Conservation (phyloP, 2,329 filamentous ascomycete genomes). For the Plenodomus tracheiphilus region DNA sequence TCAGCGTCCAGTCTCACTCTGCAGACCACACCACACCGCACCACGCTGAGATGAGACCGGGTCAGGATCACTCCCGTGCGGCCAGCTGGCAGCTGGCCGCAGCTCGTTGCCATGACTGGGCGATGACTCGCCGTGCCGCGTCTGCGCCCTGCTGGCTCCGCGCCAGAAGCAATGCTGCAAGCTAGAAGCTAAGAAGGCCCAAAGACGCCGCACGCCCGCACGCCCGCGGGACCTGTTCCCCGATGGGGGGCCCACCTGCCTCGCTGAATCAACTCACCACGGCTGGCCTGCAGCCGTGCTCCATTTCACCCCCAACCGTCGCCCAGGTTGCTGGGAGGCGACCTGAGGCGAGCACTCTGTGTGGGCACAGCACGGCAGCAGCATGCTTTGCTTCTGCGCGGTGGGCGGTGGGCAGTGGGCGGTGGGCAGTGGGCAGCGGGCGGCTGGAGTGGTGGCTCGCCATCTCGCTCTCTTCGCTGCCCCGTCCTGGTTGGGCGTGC, state of each 20-base stretch:
- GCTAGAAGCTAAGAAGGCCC: constrained; percentile 13
- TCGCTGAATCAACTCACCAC: constrained; percentile 20
- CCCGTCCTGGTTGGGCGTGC: constrained; percentile 5
- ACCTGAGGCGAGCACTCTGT: not conserved
- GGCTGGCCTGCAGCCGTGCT: constrained; percentile 12
- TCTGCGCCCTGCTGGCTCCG: constrained; percentile 18
- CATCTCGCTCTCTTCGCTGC: constrained; percentile 5
- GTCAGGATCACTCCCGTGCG: constrained; percentile 25
- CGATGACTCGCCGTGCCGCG: constrained; percentile 26
- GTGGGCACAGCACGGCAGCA: not conserved
- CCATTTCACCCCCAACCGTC: constrained; percentile 24
- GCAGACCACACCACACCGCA: no score
- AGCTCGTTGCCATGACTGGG: not conserved
- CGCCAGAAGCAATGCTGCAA: constrained; percentile 38
- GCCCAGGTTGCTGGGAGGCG: constrained; percentile 37
- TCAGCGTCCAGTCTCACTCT: no score
- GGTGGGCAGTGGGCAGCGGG: no score
- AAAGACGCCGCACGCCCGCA: not conserved
- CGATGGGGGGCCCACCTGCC: constrained; percentile 31
- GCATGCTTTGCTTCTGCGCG: no score
- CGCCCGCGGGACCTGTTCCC: constrained; percentile 22
- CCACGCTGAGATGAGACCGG: constrained; percentile 32
- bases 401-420: no score
- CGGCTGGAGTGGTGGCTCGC: no score
- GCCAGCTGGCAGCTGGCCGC: not conserved